Percentiles rank a stretch among this genome's conserved stretches.
phyloP scores from a whole-genome alignment of 2,329 filamentous ascomycete species.

The Colletotrichum chrysophilum region DNA sequence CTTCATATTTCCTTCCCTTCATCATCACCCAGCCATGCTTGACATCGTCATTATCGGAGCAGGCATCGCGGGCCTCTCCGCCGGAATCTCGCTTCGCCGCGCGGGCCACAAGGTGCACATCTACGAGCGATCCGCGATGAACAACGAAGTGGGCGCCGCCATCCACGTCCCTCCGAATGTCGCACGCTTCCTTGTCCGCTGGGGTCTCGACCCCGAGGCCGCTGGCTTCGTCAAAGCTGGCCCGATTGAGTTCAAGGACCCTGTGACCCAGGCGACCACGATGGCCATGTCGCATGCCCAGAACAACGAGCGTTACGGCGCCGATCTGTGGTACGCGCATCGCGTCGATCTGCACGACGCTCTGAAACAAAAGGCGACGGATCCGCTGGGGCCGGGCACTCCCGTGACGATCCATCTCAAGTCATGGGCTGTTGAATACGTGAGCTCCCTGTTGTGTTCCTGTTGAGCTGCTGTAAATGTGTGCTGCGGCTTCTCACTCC shows the following conservation, averaged over 20 bases:
- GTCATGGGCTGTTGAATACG: conserved; percentile 30
- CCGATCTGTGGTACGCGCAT: conserved; percentile 38
- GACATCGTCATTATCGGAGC: conserved; percentile 47
- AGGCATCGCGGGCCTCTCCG: conserved; percentile 44
- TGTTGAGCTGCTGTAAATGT: neutral
- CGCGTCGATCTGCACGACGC: conserved; percentile 44
- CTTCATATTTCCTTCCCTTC: neutral
- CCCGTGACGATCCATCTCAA: conserved; percentile 30
- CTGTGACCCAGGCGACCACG: conserved; percentile 28
- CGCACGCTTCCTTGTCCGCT: conserved; percentile 35
- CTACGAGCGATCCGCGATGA: conserved; percentile 41
- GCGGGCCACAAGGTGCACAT: conserved; percentile 45
- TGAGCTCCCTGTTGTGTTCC: conserved; percentile 18
- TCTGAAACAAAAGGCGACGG: conserved; percentile 38
- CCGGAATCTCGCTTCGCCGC: conserved; percentile 39
- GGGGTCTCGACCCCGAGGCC: conserved; percentile 37
- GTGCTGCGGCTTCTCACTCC: neutral
- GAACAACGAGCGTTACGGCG: conserved; percentile 27
- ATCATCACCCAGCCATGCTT: conserved; percentile 30
- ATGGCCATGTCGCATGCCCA: conserved; percentile 23
- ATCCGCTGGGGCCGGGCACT: conserved; percentile 25
- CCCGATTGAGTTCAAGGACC: conserved; percentile 20
- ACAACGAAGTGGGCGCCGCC: conserved; percentile 42
- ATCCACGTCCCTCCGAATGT: conserved; percentile 44
- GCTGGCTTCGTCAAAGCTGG: conserved; percentile 31